Conservation (phyloP, 228 moss, liverwort and hornwort species). For the Sphagnum magellanicum region DNA sequence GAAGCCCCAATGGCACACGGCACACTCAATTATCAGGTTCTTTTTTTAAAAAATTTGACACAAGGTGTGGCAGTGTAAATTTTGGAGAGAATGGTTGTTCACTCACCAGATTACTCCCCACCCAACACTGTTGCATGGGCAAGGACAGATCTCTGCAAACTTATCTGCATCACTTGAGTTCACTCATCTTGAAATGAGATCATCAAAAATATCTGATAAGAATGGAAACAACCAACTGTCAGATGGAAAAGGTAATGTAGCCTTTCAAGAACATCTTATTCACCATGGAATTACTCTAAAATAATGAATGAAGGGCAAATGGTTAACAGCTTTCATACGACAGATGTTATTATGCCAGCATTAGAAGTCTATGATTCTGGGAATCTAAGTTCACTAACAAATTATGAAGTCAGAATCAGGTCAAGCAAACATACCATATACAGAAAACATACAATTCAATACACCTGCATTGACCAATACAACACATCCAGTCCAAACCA, state of each 20-base stretch:
- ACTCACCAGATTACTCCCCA: slow-evolving; percentile 94
- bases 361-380: neutral
- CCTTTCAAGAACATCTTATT: neutral
- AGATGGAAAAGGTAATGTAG: neutral
- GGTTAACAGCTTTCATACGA: neutral
- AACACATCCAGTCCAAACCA: neutral
- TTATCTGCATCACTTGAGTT: slow-evolving; percentile 95
- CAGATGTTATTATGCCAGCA: neutral
- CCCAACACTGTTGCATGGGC: slow-evolving; percentile 82
- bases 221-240: neutral
- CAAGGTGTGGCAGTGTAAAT: neutral
- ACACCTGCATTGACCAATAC: slow-evolving; percentile 44
- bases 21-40: neutral
- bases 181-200: slow-evolving; percentile 90
- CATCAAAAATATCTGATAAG: slow-evolving; percentile 82
- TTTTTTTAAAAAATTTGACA: neutral
- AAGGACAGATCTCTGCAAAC: slow-evolving; percentile 81
- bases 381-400: neutral
- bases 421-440: slow-evolving; percentile 57
- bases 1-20: slow-evolving; percentile 34
- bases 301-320: neutral
- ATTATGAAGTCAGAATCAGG: neutral
- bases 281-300: neutral
- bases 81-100: neutral
- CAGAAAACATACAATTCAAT: slow-evolving; percentile 92